Base-by-base conservation (phyloP, 2,329 filamentous ascomycete genomes). In the Colletotrichum destructivum region DNA sequence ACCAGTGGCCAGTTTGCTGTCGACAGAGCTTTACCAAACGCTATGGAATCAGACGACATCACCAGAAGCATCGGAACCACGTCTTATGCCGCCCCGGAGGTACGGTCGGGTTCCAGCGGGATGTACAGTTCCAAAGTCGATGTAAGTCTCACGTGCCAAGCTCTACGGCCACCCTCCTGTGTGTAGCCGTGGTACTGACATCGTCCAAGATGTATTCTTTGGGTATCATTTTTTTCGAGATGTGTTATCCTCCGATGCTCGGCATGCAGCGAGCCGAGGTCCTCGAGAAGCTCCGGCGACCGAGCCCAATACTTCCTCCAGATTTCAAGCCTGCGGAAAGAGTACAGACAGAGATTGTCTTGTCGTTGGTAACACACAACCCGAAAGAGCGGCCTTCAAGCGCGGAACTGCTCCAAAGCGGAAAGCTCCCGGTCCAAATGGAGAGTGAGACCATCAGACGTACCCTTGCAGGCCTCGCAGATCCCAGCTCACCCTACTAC, bases 201-300 rank as follows among this genome's bases (percentile, higher is more conserved):
- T 9, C 0, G 8, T 46, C 0, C 67, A 91, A 57, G 88, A 98
- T 99, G 96, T 99, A 96, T 79, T 98, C 96, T 0, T 87, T 99
- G 52, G 96, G 96, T 0, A 93, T 99, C 74, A 98, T 99, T 69
- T 97, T 99, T 83, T 98, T 98, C 76, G 96, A 99, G 82, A 99
- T 99, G 96, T 97, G 93, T 78, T 95, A 91, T 74, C 82, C 85
- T 44, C 86, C 89, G 0, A 85, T 91, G 79, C 75, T 86, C 13
- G 90, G 90, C 5, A 92, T 92, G 89, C 88, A 92, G 76, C 87
- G 90, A 73, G 89, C 88, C 2, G 82, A 87, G 62, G 88, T 91
- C 4, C 86, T 98, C 38, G 88, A 92, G 63, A 85, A 88, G 66
- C 86, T 98, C 52, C 89, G 94, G 56, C 88, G 91, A 75, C 89